A percentile compares a stretch with the other conserved stretches of the same genome.
Evolutionary conservation across 2,329 filamentous ascomycete genomes (phyloP).

Genomic region (Fusarium nurragi): DNA sequence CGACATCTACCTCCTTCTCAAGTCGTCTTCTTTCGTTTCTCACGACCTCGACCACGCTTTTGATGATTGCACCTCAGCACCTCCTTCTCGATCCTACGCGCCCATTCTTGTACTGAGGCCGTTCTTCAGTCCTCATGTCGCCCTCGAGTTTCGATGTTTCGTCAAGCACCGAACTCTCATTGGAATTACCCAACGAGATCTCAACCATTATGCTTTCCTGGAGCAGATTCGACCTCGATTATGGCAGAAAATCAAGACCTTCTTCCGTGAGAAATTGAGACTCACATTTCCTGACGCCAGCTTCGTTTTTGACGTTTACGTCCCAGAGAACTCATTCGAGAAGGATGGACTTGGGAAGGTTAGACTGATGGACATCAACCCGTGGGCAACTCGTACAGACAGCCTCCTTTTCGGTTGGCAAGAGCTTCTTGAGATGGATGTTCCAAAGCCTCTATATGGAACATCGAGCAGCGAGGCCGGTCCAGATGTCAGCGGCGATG

Average conservation of each 20-base stretch:
- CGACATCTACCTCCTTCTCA: conserved; percentile 92
- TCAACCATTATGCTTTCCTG: conserved; percentile 90
- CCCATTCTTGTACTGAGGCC: conserved; percentile 88
- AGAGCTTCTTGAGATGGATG: conserved; percentile 79
- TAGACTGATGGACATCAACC: conserved; percentile 92
- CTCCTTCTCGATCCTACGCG: conserved; percentile 62
- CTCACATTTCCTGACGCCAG: conserved; percentile 83
- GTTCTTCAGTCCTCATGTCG: conserved; percentile 87
- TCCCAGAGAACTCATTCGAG: conserved; percentile 71
- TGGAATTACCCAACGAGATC: conserved; percentile 86
- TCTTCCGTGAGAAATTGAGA: conserved; percentile 79
- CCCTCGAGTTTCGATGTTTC: conserved; percentile 95
- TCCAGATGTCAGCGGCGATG: conserved; percentile 52
- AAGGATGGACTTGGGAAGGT: conserved; percentile 74
- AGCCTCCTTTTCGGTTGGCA: conserved; percentile 89
- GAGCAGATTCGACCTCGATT: conserved; percentile 70
- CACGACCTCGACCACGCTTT: conserved; percentile 96
- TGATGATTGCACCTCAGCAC: conserved; percentile 67
- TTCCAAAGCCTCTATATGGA: conserved; percentile 67
- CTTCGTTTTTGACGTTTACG: conserved; percentile 93
- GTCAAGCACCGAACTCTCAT: conserved; percentile 84
- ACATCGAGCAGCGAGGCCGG: conserved; percentile 44
- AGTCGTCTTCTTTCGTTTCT: conserved; percentile 93
- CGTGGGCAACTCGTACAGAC: conserved; percentile 91
- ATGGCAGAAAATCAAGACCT: conserved; percentile 73